Evolutionary conservation across 2,329 filamentous ascomycete genomes (phyloP), one percentile per base, ranked within the genome.

Genomic region (Colletotrichum shisoi): DNA sequence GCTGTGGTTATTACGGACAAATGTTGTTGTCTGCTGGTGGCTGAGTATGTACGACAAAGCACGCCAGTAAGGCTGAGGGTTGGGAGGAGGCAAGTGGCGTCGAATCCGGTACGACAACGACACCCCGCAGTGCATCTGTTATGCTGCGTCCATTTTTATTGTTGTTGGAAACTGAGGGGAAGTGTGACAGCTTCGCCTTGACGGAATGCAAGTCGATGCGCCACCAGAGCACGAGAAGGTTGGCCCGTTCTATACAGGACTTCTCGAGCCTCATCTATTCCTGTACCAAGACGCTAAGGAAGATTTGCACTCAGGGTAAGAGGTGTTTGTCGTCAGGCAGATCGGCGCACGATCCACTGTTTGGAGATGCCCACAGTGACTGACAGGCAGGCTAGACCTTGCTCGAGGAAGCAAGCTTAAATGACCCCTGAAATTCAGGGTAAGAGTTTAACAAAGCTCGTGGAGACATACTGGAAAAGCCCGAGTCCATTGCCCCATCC

Each of bases 61-160:
- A 49, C 51, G 27, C 7, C 13, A 51, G 51, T 66, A 66, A 44
- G 63, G 63, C 63, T 66, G 63, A 62, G 27, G 44, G 37, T 40
- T 57, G 37, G 21, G 11, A 40, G 12, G 12, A 34, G n/a, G 24
- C 8, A 44, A 19, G 44, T 37, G 62, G 46, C 46, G 40, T 46
- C 27, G 52, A 57, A 57, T 52, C 52, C 24, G 51, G 63, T 19
- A 27, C 44, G 24, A 17, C 39, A n/a, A 31, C 39, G 53, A 54
- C 37, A 24, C 37, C 40, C 24, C 17, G 24, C 53, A 44, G 8
- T 44, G 21, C 54, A 34, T 17, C 7, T 24, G 4, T 40, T n/a
- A 5, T n/a, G n/a, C 19, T 17, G n/a, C 27, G 19, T 12, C 4
- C 19, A 27, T 17, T 19, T 3, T 12, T 4, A 11, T 19, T 9